Evolutionary conservation across 768 basidiomycete species (phyloP), one percentile per base, ranked within the genome.

Genomic region (Tylopilus subfusipes): DNA sequence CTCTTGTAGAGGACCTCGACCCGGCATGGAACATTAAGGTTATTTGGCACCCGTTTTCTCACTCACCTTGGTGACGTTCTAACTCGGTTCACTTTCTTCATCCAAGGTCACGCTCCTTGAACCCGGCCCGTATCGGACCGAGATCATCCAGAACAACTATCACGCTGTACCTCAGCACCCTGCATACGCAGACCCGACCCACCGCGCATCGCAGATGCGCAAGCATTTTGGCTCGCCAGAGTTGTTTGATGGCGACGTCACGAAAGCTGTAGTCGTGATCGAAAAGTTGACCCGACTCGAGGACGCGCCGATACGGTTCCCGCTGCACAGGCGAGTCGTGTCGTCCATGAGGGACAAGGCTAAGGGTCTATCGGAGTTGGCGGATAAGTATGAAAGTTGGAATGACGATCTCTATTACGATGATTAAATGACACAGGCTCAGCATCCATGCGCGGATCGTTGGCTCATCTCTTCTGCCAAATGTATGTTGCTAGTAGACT

Each of bases 381-480:
- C 43, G 13, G 56, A 59, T 14, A 54, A 44, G 48, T 61, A 56
- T 42, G 57, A 56, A 24, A 50, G 60, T 22, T 65, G 65, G 65
- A 54, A 22, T 2, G 39, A 58, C 2, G 65, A 49, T 45, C 42
- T 66, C 5, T 66, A 61, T 30, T 24, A 48, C 27, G 54, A 53
- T 50, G n/a, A 25, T 19, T 38, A 19, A 19, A 18, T 7, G n/a
- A n/a, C n/a, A n/a, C n/a, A n/a, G 18, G 36, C 36, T 10, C 7
- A 19, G 36, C 9, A 10, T 38, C n/a, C 36, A 19, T 8, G n/a
- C 3, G 36, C 39, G 19, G 39, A 22, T 40, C 21, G 21, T 40
- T 22, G 39, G 38, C 21, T 12, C 39, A 7, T 38, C n/a, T 16
- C n/a, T 10, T 10, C 38, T 19, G 38, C 8, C 11, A 7, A 4